Conservation (phyloP, 176 grass and related monocot genomes). For the Oryza glaberrima region DNA sequence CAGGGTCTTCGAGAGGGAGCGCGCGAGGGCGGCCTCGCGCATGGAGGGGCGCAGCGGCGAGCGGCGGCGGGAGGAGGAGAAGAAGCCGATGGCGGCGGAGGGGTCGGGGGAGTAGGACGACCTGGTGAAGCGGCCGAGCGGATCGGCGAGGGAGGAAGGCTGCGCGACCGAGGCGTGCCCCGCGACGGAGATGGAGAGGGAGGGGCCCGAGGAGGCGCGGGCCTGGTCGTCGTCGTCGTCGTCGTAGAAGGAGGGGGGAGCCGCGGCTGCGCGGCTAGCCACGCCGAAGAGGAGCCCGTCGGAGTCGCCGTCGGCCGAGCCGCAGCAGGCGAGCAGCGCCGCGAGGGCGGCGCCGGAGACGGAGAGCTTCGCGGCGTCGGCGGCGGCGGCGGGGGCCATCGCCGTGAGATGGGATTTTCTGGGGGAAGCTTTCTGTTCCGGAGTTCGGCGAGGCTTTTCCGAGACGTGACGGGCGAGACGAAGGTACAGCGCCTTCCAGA, state of each 20-base stretch:
- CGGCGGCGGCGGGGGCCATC: slow-evolving; percentile 34
- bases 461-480: no score
- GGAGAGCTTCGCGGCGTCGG: slow-evolving; percentile 40
- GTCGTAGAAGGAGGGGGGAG: slow-evolving; percentile 33
- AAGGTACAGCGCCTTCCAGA: no score
- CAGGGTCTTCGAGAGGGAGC: slow-evolving; percentile 36
- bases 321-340: slow-evolving; percentile 48
- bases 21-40: slow-evolving; percentile 50
- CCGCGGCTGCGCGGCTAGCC: slow-evolving; percentile 24
- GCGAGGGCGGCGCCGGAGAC: slow-evolving; percentile 49
- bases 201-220: slow-evolving; percentile 33
- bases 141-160: slow-evolving; percentile 42
- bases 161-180: slow-evolving; percentile 30
- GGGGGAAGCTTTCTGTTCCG: slow-evolving; percentile 17
- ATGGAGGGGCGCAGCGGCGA: slow-evolving; percentile 55
- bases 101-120: slow-evolving; percentile 11
- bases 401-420: neutral
- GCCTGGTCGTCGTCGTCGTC: neutral
- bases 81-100: slow-evolving; percentile 44
- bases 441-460: no score
- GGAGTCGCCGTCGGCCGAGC: slow-evolving; percentile 37
- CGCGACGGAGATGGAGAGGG: slow-evolving; percentile 35
- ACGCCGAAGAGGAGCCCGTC: slow-evolving; percentile 53
- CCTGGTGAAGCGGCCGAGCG: slow-evolving; percentile 43
- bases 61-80: slow-evolving; percentile 51